These are phyloP conservation scores for Monosporascus sp. DNA, from an alignment of 2,329 filamentous ascomycete species.

Conservation along the genomic window DNA sequence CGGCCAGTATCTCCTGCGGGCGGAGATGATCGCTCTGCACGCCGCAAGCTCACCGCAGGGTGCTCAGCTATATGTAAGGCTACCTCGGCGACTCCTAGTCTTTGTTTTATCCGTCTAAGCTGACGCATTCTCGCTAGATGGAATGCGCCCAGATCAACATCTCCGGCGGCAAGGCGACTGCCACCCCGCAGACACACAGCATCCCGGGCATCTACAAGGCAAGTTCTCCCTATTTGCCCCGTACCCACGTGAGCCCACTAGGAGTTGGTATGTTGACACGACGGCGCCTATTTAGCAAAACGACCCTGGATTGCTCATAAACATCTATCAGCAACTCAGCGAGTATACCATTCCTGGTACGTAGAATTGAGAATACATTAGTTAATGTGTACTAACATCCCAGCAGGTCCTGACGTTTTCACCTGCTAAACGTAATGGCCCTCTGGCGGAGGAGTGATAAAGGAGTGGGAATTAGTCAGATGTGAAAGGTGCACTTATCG, in stretches of 20 bases:
- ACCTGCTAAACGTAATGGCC: not conserved
- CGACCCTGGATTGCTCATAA: conserved; percentile 32
- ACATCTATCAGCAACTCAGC: conserved; percentile 31
- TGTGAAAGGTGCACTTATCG: no score
- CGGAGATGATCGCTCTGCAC: conserved; percentile 54
- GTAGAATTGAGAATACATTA: not conserved
- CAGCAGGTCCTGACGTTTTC: not conserved
- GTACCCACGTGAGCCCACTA: no score
- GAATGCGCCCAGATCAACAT: conserved; percentile 34
- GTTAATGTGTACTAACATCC: no score
- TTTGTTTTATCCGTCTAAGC: not conserved
- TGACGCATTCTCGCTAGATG: conserved; percentile 25
- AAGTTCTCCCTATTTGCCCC: not conserved
- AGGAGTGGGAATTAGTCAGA: no score
- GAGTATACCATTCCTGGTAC: conserved; percentile 27
- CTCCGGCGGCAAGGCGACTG: conserved; percentile 21
- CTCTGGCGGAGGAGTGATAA: no score
- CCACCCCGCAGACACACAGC: conserved; percentile 26
- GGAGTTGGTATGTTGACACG: no score
- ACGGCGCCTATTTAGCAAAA: conserved; percentile 9
- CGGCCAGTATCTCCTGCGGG: conserved; percentile 54
- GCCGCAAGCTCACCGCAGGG: conserved; percentile 34
- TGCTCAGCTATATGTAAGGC: conserved; percentile 38
- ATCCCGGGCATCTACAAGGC: conserved; percentile 34
- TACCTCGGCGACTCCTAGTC: no score